Base-by-base conservation (phyloP, 1,284 basidiomycete genomes). In the Filobasidium uniguttulatum region DNA sequence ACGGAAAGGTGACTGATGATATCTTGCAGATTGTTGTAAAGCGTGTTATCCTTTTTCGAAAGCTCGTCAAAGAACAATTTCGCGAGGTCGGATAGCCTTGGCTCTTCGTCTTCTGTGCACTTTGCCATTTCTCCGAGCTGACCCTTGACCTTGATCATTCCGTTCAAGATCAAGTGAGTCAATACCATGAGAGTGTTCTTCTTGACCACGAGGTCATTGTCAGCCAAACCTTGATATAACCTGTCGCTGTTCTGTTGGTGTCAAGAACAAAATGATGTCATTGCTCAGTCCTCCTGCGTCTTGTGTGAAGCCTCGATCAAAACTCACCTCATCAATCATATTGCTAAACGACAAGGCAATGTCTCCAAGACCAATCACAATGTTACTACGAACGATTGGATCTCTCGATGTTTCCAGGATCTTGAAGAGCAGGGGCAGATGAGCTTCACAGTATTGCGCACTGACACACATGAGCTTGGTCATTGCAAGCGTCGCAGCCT, bases 111-210 rank as follows among this genome's bases (percentile, higher is more conserved):
- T 68, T 97, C 89, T 19, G 98, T 71, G 62, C 93, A 98, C 71
- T 98, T 99, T 29, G 93, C 94, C 90, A 99, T 96, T 74, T 97
- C 94, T 29, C 94, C 93, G 3, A 97, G 74, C 66, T 98, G 93
- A 1, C 94, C 94, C 69, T 98, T 98, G 63, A 97, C 93, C 69
- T 98, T 98, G 74, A 96, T 88, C 93, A 97, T 97, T 1, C 93
- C 93, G 63, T 97, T 97, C 55, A 97, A 71, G 63, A 98, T 98
- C 55, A 98, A 71, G 69, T 98, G 91, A 3, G 93, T 97, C 53
- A 98, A 75, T 43, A 98, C 93, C 93, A 98, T 98, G 44, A 98
- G 76, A 37, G 93, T 96, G 70, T 97, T 96, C 75, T 98, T 97
- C 80, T 97, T 98, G 55, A 98, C 93, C 38, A 84, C 79, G 4